Conservation (phyloP, 805 yeast species). For the Suhomyces faveliae region DNA sequence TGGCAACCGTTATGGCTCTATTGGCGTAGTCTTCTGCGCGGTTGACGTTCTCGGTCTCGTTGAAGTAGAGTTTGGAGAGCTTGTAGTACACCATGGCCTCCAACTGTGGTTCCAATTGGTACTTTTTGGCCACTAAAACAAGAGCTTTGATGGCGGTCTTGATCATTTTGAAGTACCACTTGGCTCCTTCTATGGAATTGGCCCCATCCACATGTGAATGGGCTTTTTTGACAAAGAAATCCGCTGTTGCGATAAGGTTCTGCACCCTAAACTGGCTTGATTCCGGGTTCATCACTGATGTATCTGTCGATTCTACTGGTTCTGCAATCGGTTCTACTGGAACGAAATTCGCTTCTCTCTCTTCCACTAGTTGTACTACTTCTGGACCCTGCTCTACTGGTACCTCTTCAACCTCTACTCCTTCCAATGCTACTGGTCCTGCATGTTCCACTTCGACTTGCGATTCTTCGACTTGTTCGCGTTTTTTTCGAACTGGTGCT, state of each 20-base stretch:
- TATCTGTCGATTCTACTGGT: no score
- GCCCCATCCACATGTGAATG: conserved; percentile 17
- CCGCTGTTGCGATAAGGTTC: conserved; percentile 14
- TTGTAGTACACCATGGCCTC: conserved; percentile 35
- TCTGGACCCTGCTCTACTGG: not conserved
- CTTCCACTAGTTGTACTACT: not conserved
- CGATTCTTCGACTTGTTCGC: not conserved
- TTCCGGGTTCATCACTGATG: no score
- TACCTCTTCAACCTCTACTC: not conserved
- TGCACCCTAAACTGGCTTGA: not conserved
- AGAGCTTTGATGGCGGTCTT: conserved; percentile 39
- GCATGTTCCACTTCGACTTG: not conserved
- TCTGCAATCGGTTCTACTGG: no score
- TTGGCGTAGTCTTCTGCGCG: conserved; percentile 41
- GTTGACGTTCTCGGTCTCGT: conserved; percentile 42
- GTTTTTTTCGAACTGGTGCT: not conserved
- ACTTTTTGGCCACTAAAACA: conserved; percentile 26
- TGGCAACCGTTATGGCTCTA: conserved; percentile 28
- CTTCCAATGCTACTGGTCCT: no score
- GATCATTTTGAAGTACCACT: conserved; percentile 28
- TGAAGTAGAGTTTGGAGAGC: conserved; percentile 35
- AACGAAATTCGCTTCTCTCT: no score
- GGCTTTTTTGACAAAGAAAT: conserved; percentile 23
- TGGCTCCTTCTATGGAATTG: conserved; percentile 16
- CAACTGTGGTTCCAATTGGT: conserved; percentile 29